Evolutionary conservation across 495 filamentous ascomycete species (phyloP).

Genomic region (Emericellopsis terricola): DNA sequence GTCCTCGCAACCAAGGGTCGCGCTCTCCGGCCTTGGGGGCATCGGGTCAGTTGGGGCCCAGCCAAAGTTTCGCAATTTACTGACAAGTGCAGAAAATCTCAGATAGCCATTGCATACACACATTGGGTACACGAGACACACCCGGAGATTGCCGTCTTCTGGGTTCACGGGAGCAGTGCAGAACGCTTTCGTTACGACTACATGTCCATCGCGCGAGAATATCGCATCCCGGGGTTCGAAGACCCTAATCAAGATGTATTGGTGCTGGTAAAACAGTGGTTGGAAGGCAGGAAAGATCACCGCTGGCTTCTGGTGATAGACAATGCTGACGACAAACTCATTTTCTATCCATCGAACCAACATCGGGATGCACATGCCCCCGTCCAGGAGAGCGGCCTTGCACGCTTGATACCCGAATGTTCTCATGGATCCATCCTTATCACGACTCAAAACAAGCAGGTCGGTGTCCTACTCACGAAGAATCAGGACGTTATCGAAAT

Average conservation of each 20-base stretch:
- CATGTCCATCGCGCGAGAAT: slow-evolving; percentile 17
- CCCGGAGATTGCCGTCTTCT: slow-evolving; percentile 24
- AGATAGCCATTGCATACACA: slow-evolving; percentile 31
- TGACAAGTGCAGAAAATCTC: slow-evolving; percentile 23
- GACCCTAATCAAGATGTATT: slow-evolving; percentile 15
- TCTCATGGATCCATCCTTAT: slow-evolving; percentile 17
- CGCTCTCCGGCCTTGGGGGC: slow-evolving; percentile 28
- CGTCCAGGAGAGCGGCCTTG: slow-evolving; percentile 5
- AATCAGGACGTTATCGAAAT: slow-evolving; percentile 8
- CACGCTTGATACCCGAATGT: slow-evolving; percentile 16
- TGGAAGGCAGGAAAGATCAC: slow-evolving; percentile 14
- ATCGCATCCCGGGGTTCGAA: slow-evolving; percentile 11
- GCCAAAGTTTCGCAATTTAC: background rate
- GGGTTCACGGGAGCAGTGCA: slow-evolving; percentile 21
- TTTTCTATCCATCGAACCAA: slow-evolving; percentile 10
- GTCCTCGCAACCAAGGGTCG: slow-evolving; percentile 7
- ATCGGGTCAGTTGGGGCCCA: slow-evolving; percentile 20
- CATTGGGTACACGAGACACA: slow-evolving; percentile 15
- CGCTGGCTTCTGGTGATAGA: slow-evolving; percentile 34
- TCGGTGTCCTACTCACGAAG: slow-evolving; percentile 9
- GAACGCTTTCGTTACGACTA: slow-evolving; percentile 22
- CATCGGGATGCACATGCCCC: slow-evolving; percentile 1
- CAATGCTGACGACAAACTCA: slow-evolving; percentile 28
- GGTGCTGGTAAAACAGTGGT: slow-evolving; percentile 18
- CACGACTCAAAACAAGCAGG: slow-evolving; percentile 19